Base-by-base conservation (phyloP, 2,329 filamentous ascomycete species). In the Zalaria obscura region DNA sequence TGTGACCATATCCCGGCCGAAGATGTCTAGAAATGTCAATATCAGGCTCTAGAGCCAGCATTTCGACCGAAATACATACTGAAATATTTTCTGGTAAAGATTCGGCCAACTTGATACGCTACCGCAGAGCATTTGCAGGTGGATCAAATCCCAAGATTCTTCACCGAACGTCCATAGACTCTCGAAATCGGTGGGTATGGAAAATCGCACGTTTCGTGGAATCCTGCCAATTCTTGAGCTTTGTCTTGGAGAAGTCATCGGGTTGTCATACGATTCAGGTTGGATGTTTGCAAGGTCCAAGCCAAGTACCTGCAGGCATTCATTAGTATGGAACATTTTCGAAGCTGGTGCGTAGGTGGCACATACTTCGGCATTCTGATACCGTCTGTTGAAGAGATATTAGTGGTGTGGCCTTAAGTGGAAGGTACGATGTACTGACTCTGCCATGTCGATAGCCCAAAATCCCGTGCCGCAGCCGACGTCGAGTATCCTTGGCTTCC, bases 381-480 rank as follows among this genome's bases (percentile, higher is more conserved):
- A 78, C 56, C 68, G 33, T 25, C 49, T 68, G 51, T 65, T 71
- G 54, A 46, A 47, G n/a, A 34, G 33, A 47, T 35, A 32, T 40
- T 29, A 43, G 38, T 40, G 39, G 34, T 36, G 11, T 26, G 9
- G 25, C 5, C 59, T 5, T 3, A 34, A 34, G 18, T 6, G 8
- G 26, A 26, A 11, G 18, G 8, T 18, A 18, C 25, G 7, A 27
- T 8, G 29, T 52, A 64, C 76, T 64, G 67, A 85, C 73, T 83
- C 78, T 47, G 83, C 82, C 63, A 94, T 81, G 50, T 89, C 82
- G 52, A 93, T 83, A 34, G 82, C 76, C 89, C 89, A 96, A 46
- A 93, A 89, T 33, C 86, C 87, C 1, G 86, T 93, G 18, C 88
- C 89, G 48, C 82, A 88, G 35, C 87, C 89, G 41, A 94, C 54